Evolutionary conservation across 331 rosid genomes (phyloP).

Genomic region (Quercus tomentella): DNA sequence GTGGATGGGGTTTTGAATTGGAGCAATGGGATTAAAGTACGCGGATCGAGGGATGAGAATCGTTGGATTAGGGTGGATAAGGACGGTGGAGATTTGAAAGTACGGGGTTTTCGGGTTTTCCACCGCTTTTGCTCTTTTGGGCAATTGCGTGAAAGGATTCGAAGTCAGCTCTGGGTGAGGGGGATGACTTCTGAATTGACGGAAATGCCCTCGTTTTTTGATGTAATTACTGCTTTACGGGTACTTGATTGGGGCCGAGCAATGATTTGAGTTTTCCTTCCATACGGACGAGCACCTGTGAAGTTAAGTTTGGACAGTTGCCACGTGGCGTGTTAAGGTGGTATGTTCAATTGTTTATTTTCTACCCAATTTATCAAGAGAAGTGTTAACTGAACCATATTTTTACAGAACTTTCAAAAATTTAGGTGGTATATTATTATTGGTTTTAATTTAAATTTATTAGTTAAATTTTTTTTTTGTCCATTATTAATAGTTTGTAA

Average conservation of each 20-base stretch:
- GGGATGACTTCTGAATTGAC: background rate
- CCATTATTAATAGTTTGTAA: no score
- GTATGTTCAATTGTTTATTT: no score
- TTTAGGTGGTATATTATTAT: no score
- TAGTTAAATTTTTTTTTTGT: no score
- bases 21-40: conserved; percentile 42
- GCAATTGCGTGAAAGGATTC: background rate
- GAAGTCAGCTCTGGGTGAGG: background rate
- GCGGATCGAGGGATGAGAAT: conserved; percentile 3
- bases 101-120: background rate
- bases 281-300: no score
- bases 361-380: no score
- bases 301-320: no score
- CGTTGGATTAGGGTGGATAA: conserved; percentile 29
- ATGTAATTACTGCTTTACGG: background rate
- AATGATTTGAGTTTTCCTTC: background rate
- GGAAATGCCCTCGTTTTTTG: background rate
- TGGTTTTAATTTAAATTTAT: accelerated
- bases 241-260: no score
- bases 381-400: no score
- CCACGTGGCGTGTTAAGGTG: no score
- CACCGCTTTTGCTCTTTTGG: background rate
- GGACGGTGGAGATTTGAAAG: conserved; percentile 34
- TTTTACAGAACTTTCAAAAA: no score
- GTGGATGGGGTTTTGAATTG: background rate